These are phyloP conservation scores for Calonectria pseudoturangicola DNA, from an alignment of 2,329 filamentous ascomycete genomes.

Conservation along the genomic window DNA sequence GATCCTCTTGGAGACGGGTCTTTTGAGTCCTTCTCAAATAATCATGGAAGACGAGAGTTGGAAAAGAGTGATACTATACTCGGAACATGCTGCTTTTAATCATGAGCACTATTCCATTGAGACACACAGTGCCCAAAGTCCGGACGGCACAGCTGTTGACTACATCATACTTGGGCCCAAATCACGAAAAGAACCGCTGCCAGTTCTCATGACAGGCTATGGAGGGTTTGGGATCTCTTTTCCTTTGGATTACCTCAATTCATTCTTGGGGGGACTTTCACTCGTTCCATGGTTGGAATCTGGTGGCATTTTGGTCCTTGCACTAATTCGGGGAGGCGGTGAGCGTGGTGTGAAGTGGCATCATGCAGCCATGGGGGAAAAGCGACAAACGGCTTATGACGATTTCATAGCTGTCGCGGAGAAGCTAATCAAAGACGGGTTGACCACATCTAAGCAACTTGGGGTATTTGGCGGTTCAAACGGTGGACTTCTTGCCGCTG, in stretches of 20 bases:
- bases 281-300: constrained; percentile 2
- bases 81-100: constrained; percentile 7
- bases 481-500: constrained; percentile 2
- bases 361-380: not conserved
- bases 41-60: constrained; percentile 9
- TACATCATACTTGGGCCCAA: not conserved
- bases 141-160: not conserved
- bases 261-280: not conserved
- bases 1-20: not conserved
- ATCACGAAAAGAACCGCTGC: not conserved
- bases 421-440: not conserved
- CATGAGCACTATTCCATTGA: not conserved
- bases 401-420: constrained; percentile 13
- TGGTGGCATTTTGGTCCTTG: not conserved
- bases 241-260: not conserved
- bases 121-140: not conserved
- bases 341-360: constrained; percentile 3
- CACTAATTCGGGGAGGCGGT: not conserved
- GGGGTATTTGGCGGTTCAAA: constrained; percentile 2
- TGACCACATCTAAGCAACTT: not conserved
- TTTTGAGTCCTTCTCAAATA: not conserved
- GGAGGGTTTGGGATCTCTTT: constrained; percentile 8
- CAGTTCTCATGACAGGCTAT: constrained; percentile 6
- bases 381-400: not conserved
- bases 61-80: not conserved